Conservation (phyloP, 225 moss, liverwort and hornwort species). For the Takakia lepidozioides region DNA sequence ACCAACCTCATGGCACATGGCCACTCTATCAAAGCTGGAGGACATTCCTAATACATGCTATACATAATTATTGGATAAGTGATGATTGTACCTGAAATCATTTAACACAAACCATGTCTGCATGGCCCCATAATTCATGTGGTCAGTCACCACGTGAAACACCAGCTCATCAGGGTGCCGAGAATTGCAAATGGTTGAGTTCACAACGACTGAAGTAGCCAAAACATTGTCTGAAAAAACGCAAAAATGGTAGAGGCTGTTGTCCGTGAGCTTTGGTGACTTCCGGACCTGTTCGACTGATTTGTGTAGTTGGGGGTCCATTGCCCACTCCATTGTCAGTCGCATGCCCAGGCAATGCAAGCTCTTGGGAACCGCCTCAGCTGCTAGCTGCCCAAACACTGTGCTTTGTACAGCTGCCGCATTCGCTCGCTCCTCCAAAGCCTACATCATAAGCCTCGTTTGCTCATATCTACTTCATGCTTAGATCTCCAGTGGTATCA, state of each 20-base stretch:
- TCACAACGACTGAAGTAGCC: constrained; percentile 47
- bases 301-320: constrained; percentile 14
- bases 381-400: constrained; percentile 59
- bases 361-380: constrained; percentile 56
- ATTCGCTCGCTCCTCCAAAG: constrained; percentile 51
- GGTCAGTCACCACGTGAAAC: constrained; percentile 55
- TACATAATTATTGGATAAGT: no score
- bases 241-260: constrained; percentile 44
- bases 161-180: constrained; percentile 28
- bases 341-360: constrained; percentile 53
- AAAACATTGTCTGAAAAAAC: constrained; percentile 57
- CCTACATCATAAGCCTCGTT: constrained; percentile 5
- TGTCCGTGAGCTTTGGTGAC: constrained; percentile 36
- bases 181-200: constrained; percentile 41
- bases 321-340: constrained; percentile 41
- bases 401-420: constrained; percentile 52
- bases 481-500: neutral
- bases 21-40: no score
- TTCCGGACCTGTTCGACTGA: neutral
- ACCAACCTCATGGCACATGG: no score
- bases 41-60: no score
- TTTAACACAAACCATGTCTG: constrained; percentile 42
- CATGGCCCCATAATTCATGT: constrained; percentile 55
- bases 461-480: neutral
- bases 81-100: constrained; percentile 19